Conservation (phyloP, 78 protist species). For the Pelomyxa schiedti region DNA sequence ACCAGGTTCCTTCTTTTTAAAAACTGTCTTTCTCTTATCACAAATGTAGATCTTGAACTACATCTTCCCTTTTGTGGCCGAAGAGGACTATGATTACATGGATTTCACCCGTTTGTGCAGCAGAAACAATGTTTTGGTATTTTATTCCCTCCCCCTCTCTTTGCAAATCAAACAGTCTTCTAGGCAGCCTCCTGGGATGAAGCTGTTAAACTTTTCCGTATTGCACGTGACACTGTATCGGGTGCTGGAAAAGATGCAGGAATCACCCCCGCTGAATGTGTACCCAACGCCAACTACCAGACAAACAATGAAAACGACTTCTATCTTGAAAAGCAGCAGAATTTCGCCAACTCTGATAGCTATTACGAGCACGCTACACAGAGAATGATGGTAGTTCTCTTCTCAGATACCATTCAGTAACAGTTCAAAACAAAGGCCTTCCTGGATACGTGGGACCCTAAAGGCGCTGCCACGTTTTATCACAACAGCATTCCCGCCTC, state of each 20-base stretch:
- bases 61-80: not conserved
- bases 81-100: not conserved
- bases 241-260: not conserved
- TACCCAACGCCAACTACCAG: not conserved
- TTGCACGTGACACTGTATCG: not conserved
- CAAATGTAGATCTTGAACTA: too few species aligned
- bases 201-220: not conserved
- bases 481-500: not conserved
- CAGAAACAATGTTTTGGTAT: not conserved
- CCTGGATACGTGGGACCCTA: not conserved
- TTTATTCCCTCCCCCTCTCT: too few species aligned
- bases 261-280: not conserved
- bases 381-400: slow-evolving; percentile 1
- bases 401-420: too few species aligned
- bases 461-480: not conserved
- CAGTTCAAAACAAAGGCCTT: too few species aligned
- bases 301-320: not conserved
- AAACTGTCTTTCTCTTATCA: too few species aligned
- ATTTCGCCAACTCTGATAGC: not conserved
- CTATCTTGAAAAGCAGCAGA: not conserved
- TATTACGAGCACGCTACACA: not conserved
- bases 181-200: not conserved
- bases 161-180: too few species aligned
- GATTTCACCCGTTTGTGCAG: not conserved
- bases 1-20: too few species aligned